These are phyloP conservation scores for Leccinum ponderosum DNA, from an alignment of 1,284 basidiomycete genomes.

Conservation along the genomic window DNA sequence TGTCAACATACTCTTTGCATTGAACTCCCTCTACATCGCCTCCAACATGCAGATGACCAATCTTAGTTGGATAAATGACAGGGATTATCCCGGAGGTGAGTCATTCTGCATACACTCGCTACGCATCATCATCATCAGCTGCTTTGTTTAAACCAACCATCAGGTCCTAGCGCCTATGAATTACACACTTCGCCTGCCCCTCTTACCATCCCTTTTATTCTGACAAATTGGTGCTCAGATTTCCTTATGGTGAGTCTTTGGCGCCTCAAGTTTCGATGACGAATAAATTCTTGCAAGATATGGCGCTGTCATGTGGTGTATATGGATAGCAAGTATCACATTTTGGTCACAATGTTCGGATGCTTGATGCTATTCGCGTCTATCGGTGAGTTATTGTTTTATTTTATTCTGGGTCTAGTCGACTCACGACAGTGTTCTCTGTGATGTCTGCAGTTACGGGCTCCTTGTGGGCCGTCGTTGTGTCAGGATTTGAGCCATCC, in stretches of 20 bases:
- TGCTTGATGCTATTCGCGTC: constrained; percentile 25
- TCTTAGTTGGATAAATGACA: constrained; percentile 36
- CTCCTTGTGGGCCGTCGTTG: constrained; percentile 27
- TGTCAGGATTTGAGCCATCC: constrained; percentile 23
- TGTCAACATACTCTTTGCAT: constrained; percentile 31
- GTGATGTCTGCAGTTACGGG: constrained; percentile 26
- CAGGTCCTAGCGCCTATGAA: constrained; percentile 27
- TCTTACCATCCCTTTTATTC: too few species aligned
- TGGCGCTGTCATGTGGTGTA: constrained; percentile 39
- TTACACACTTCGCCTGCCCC: too few species aligned
- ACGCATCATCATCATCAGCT: neutral
- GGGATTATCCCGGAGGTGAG: constrained; percentile 38
- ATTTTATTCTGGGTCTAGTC: neutral
- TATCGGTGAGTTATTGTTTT: constrained; percentile 18
- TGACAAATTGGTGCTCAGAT: too few species aligned
- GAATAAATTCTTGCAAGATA: constrained; percentile 23
- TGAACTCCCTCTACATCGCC: constrained; percentile 34
- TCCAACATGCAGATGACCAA: constrained; percentile 30
- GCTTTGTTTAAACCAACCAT: neutral
- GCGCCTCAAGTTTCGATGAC: too few species aligned
- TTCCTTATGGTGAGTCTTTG: too few species aligned
- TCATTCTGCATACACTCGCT: neutral
- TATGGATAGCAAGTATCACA: constrained; percentile 28
- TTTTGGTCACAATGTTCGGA: constrained; percentile 18
- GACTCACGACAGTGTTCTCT: neutral